phyloP scores from a whole-genome alignment of 257 asterid species.

The Solanum corneliomulleri region DNA sequence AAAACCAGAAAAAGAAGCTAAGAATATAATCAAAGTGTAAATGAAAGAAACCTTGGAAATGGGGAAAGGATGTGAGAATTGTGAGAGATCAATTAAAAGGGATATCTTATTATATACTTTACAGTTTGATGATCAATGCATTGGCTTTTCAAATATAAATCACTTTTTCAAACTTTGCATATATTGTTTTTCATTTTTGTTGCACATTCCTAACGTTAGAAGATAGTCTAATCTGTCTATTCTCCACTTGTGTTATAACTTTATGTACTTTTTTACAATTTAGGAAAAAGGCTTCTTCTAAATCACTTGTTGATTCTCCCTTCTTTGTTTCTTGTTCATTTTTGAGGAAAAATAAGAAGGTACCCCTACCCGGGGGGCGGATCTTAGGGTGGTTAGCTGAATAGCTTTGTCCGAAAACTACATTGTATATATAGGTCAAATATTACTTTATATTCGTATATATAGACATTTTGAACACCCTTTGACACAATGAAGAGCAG shows the following conservation, averaged over 20 bases:
- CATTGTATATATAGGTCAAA: neutral
- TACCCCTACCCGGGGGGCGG: neutral
- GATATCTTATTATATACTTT: neutral
- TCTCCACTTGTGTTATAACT: neutral
- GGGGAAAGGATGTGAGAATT: neutral
- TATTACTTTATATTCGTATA: neutral
- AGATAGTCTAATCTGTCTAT: neutral
- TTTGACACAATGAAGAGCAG: too few species aligned
- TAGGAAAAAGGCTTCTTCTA: neutral
- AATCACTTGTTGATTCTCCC: neutral
- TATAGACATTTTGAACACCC: too few species aligned
- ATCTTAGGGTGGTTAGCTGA: neutral
- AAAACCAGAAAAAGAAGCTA: slow-evolving; percentile 1
- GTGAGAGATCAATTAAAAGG: neutral
- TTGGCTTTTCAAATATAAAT: neutral
- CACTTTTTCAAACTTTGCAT: neutral
- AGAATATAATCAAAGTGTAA: neutral
- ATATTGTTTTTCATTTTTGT: neutral
- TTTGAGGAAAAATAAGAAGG: neutral
- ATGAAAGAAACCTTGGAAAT: neutral
- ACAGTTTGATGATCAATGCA: neutral
- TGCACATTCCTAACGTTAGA: neutral
- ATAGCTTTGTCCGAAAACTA: neutral
- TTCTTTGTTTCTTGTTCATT: neutral
- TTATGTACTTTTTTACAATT: neutral